Base-by-base conservation (phyloP, 148 eudicot genomes). In the Amaranthus cruentus region DNA sequence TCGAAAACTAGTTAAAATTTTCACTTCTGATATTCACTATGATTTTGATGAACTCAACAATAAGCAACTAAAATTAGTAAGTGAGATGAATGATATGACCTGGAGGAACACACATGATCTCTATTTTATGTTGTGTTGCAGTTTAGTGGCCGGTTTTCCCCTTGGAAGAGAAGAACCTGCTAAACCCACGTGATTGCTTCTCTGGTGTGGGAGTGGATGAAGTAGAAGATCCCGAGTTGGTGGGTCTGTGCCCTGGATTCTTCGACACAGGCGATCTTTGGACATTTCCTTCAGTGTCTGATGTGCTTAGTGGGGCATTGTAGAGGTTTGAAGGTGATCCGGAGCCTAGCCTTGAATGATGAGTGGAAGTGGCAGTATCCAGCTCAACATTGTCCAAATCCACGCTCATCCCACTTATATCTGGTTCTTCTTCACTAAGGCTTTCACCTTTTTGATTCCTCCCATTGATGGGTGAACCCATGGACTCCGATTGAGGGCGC, bases 121-220 rank as follows among this genome's bases (percentile, higher is more conserved):
- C 38, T 1, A 28, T 28, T 21, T 49, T 52, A 28, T n/a, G 18
- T 62, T 48, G 14, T 21, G 47, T 7, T 6, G 38, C 1, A 3
- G 21, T 21, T 28, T 28, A 90, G 48, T 83, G 55, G 55, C 75
- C 76, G 49, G 72, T 86, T 77, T 84, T 92, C 43, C 81, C 85
- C 83, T 91, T 91, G 2, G 96, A 75, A 51, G 97, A 90, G 77
- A 91, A 95, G 86, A 91, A 95, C 80, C 97, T 77, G 83, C 83
- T 89, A 71, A 95, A 85, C 2, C 96, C 90, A 52, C 96, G 96
- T 10, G 89, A 62, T 47, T 90, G 88, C 81, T 90, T 95, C 82
- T 91, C 98, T 0, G 91, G 96, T 14, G 98, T 91, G 5, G 89
- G 88, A 7, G 87, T 80, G 53, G 88, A 83, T 63, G 98, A 86